Evolutionary conservation across 768 basidiomycete species (phyloP), one percentile per base, ranked within the genome.

Genomic region (Hemileccinum impolitum): DNA sequence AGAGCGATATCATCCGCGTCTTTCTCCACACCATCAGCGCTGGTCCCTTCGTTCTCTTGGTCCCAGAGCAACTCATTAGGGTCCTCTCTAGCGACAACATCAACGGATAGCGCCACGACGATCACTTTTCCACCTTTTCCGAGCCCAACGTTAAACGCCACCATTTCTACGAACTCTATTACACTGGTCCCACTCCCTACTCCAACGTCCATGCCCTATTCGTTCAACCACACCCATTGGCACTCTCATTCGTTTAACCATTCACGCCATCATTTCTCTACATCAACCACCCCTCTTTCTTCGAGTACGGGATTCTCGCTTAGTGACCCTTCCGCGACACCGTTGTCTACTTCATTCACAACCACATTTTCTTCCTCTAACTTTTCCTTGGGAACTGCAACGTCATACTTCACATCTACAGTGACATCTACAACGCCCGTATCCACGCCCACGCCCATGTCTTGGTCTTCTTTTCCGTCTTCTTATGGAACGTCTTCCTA

Each of bases 1-100:
- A 61, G 72, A 28, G 66, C 59, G 0, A 39, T 56, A 17, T 36
- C 60, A 3, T 55, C 60, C 19, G 40, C 53, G 0, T 54, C 58
- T 18, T 39, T 42, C 18, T 43, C 47, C 32, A 12, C 39, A 12
- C n/a, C 32, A 4, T 41, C 52, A 14, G 34, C 45, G 5, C 31
- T 39, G 5, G 21, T 32, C 21, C 39, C 37, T 25, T 45, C 50
- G 19, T 32, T 25, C 43, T 45, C 46, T 39, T 13, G 17, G 19
- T 14, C 40, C 6, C 34, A 38, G n/a, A 40, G 30, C 25, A 37
- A 35, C 35, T n/a, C 28, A 3, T 18, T 26, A 38, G 21, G 40
- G 19, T 43, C 51, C 21, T 57, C 48, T 31, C 3, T 17, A 14
- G n/a, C 15, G 18, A 34, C 49, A 17, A 40, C 47, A 31, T 25